Conservation (phyloP, 2,329 filamentous ascomycete genomes). For the Coniochaeta pulveracea region DNA sequence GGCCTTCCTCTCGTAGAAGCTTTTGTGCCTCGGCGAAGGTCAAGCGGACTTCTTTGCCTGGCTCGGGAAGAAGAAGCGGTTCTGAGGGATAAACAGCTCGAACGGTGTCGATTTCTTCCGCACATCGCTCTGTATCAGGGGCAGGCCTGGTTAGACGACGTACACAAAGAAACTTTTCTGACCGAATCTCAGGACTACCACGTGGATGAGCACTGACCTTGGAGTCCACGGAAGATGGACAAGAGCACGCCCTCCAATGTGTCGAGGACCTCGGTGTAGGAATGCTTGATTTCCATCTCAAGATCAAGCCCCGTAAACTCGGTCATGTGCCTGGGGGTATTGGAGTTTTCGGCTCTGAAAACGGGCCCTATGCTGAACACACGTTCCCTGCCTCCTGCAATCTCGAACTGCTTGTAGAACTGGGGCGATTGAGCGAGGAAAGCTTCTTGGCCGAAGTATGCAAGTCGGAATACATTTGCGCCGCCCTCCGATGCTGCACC, state of each 20-base stretch:
- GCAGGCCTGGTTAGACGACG: constrained; percentile 20
- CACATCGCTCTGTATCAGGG: constrained; percentile 35
- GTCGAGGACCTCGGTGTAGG: constrained; percentile 64
- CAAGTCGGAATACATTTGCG: constrained; percentile 78
- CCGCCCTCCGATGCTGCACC: constrained; percentile 89
- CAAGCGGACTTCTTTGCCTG: constrained; percentile 60
- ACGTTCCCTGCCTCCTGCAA: constrained; percentile 65
- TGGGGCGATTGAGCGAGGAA: constrained; percentile 73
- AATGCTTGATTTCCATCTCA: constrained; percentile 77
- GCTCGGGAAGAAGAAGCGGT: constrained; percentile 59
- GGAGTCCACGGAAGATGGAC: constrained; percentile 67
- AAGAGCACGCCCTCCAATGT: constrained; percentile 66
- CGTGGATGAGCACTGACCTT: constrained; percentile 20
- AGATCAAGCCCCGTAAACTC: constrained; percentile 85
- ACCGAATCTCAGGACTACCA: not conserved
- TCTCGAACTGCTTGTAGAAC: constrained; percentile 81
- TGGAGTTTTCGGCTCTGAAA: constrained; percentile 78
- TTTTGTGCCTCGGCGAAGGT: constrained; percentile 64
- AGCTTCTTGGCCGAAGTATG: constrained; percentile 79
- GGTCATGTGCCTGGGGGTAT: constrained; percentile 76
- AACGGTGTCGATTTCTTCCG: constrained; percentile 57
- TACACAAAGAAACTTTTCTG: no score
- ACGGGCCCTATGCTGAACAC: constrained; percentile 73
- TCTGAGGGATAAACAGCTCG: constrained; percentile 62
- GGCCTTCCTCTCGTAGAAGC: constrained; percentile 61